Evolutionary conservation across 768 basidiomycete species (phyloP), one percentile per base, ranked within the genome.

Genomic region (Ramaria sp.): DNA sequence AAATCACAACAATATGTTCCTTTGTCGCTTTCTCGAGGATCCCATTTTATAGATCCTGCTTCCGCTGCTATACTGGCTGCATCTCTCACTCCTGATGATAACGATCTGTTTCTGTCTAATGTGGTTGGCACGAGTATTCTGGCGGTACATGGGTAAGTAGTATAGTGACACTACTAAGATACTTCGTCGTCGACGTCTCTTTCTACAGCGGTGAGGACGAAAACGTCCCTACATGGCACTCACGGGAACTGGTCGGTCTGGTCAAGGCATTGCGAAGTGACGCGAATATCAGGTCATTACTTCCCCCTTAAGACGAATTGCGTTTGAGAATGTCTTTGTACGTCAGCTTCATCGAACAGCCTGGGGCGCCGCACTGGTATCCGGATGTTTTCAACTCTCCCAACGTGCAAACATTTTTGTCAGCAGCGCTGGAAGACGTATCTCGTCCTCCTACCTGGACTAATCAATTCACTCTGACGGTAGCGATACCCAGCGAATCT

Each of bases 221-320:
- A 39, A 94, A 96, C 59, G 93, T 96, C 3, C 91, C 92, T 1
- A 79, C 82, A 0, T 89, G 90, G 81, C 91, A 95, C 62, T 80
- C 83, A 2, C 78, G 92, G 20, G 82, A 85, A 65, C 72, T 78
- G 11, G 73, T 87, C 3, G 73, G 75, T 24, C 69, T 82, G 17
- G 60, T 93, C 30, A 76, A 77, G 59, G 72, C 79, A 2, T 86
- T 82, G 81, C 71, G 76, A 51, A 66, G 74, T 0, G 64, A 73
- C 7, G 74, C 77, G 15, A 75, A 84, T 56, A 72, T 78, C 20
- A 75, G 69, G 86, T 85, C 57, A 27, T 79, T 19, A 15, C 13
- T 7, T 51, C 53, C 41, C 31, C 49, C 46, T 33, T 53, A 39
- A 34, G 53, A 47, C 20, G 42, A 43, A 6, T 43, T 22, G 1